phyloP scores from a whole-genome alignment of 1,284 basidiomycete genomes.

The Fomitopsis schrenkii region DNA sequence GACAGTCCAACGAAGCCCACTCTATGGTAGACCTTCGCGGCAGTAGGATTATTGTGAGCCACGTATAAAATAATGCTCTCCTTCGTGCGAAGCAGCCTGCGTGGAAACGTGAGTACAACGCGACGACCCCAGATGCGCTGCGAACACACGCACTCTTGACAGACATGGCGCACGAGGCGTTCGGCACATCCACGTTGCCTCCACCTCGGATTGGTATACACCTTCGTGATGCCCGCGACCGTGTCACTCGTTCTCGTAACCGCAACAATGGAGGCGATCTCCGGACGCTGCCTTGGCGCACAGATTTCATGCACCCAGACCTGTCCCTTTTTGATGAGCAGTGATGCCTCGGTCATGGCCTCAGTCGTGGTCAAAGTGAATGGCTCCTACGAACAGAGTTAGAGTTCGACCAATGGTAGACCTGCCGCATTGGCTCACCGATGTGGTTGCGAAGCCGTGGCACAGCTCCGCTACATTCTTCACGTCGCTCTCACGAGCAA shows the following conservation, averaged over 20 bases:
- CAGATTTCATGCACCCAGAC: slow-evolving; percentile 59
- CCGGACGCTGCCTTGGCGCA: slow-evolving; percentile 16
- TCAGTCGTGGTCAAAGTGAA: slow-evolving; percentile 41
- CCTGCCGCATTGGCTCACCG: slow-evolving; percentile 37
- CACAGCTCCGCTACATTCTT: slow-evolving; percentile 43
- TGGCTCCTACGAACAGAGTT: slow-evolving; percentile 38
- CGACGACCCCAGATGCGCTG: neutral
- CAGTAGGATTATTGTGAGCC: slow-evolving; percentile 47
- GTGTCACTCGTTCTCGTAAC: slow-evolving; percentile 49
- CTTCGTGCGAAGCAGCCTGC: slow-evolving; percentile 33
- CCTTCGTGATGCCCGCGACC: slow-evolving; percentile 62
- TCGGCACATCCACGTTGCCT: slow-evolving; percentile 51
- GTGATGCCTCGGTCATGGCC: slow-evolving; percentile 47
- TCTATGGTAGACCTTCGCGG: slow-evolving; percentile 51
- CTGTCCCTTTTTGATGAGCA: slow-evolving; percentile 42
- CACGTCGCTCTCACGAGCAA: slow-evolving; percentile 40
- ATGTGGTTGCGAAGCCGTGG: slow-evolving; percentile 50
- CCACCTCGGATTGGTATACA: slow-evolving; percentile 51
- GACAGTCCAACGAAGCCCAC: slow-evolving; percentile 57
- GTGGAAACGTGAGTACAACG: neutral
- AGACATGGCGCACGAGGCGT: slow-evolving; percentile 50
- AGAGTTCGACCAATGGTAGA: slow-evolving; percentile 2
- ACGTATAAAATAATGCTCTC: slow-evolving; percentile 51
- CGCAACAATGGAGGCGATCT: slow-evolving; percentile 63
- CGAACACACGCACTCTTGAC: slow-evolving; percentile 38